phyloP scores from a whole-genome alignment of 371 early-diverging fungal species.

The Mucor sp. region DNA sequence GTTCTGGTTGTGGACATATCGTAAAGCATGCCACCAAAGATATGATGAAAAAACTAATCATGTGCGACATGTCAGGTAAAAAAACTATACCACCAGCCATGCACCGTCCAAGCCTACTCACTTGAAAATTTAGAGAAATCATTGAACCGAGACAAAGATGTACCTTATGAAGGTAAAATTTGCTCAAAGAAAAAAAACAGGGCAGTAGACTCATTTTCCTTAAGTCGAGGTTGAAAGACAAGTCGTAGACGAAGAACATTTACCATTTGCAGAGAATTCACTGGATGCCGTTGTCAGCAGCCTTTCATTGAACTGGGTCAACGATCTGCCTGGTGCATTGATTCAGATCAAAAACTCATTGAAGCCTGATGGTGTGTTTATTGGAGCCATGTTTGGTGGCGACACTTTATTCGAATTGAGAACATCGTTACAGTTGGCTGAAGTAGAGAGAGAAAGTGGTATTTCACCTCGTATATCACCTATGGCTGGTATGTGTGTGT shows the following conservation, averaged over 20 bases:
- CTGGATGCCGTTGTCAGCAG: conserved; percentile 88
- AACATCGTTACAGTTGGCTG: conserved; percentile 90
- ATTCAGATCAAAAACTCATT: conserved; percentile 81
- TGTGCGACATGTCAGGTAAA: conserved; percentile 85
- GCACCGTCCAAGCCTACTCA: not conserved
- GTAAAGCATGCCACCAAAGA: conserved; percentile 79
- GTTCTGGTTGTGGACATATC: conserved; percentile 89
- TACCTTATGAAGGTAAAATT: conserved; percentile 61
- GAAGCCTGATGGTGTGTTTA: conserved; percentile 91
- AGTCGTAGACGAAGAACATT: conserved; percentile 82
- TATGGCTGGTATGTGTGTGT: conserved; percentile 66
- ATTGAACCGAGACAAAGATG: conserved; percentile 66
- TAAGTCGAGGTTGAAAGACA: conserved; percentile 74
- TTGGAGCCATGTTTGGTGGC: conserved; percentile 92
- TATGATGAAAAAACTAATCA: conserved; percentile 79
- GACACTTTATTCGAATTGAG: conserved; percentile 94
- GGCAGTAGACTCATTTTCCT: not conserved
- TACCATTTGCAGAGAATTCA: conserved; percentile 79
- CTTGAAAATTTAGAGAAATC: conserved; percentile 50
- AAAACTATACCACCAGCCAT: not conserved
- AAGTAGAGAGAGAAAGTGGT: conserved; percentile 88
- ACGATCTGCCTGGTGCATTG: conserved; percentile 91
- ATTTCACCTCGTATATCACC: conserved; percentile 93
- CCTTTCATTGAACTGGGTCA: conserved; percentile 93
- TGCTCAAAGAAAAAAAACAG: not conserved